phyloP scores from a whole-genome alignment of 257 asterid genomes.

The Lantana camara region DNA sequence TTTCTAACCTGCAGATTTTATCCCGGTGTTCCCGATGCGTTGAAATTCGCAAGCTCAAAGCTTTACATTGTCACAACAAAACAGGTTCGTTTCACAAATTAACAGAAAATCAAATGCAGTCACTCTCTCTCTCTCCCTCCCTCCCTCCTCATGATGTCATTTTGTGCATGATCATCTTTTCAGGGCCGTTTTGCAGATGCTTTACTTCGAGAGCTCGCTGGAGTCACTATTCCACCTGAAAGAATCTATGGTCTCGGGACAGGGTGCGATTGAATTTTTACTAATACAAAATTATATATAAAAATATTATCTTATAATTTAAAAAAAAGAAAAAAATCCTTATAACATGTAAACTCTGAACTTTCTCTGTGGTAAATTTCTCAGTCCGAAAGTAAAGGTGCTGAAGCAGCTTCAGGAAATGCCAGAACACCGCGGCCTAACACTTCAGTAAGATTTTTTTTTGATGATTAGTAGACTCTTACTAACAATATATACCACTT shows the following conservation, averaged over 20 bases:
- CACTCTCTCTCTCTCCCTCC: not conserved
- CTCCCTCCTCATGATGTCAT: no score
- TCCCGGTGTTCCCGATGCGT: constrained; percentile 95
- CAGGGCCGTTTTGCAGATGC: constrained; percentile 91
- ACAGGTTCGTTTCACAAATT: constrained; percentile 49
- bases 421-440: constrained; percentile 88
- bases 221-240: constrained; percentile 70
- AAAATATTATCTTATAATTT: no score
- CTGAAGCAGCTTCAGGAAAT: constrained; percentile 86
- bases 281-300: no score
- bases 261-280: constrained; percentile 50
- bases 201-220: constrained; percentile 84
- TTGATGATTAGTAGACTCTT: not conserved
- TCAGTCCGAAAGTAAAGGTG: constrained; percentile 90
- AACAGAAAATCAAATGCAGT: not conserved
- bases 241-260: constrained; percentile 89
- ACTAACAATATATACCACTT: not conserved
- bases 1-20: no score
- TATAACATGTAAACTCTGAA: constrained; percentile 4
- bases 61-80: constrained; percentile 89
- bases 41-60: constrained; percentile 91
- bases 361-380: constrained; percentile 14
- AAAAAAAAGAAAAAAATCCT: not conserved
- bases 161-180: constrained; percentile 16
- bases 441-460: constrained; percentile 77